phyloP scores from a whole-genome alignment of 148 eudicot genomes.

The Rhododendron henanense region DNA sequence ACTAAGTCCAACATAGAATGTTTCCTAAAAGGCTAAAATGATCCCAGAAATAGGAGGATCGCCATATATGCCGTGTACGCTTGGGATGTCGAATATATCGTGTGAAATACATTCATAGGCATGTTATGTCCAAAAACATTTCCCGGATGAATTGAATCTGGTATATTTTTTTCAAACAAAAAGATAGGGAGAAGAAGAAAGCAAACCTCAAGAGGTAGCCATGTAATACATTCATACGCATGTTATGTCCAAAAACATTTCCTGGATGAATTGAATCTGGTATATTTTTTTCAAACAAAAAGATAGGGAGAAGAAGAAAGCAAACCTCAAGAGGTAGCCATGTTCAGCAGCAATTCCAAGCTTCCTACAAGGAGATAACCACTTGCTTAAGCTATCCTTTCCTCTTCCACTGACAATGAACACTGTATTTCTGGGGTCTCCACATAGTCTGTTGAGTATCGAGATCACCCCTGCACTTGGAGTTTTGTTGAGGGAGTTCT shows the following conservation, averaged over 20 bases:
- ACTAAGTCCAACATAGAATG: background rate
- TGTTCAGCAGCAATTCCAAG: slow-evolving; percentile 51
- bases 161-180: background rate
- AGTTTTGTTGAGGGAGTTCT: slow-evolving; percentile 29
- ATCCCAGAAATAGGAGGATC: background rate
- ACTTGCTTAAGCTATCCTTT: slow-evolving; percentile 33
- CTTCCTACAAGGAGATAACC: slow-evolving; percentile 32
- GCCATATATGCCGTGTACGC: background rate
- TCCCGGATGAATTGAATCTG: background rate
- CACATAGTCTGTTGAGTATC: slow-evolving; percentile 33
- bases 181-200: background rate
- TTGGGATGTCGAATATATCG: background rate
- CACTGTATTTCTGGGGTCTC: slow-evolving; percentile 30
- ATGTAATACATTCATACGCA: slow-evolving; percentile 9
- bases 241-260: background rate
- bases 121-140: background rate
- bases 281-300: background rate
- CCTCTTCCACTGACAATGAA: slow-evolving; percentile 47
- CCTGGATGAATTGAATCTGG: background rate
- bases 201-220: slow-evolving; percentile 39
- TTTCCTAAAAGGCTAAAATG: background rate
- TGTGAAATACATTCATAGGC: background rate
- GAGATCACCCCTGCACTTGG: slow-evolving; percentile 37
- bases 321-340: slow-evolving; percentile 40
- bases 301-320: background rate